Evolutionary conservation across 2,329 filamentous ascomycete species (phyloP), one percentile per base, ranked within the genome.

Genomic region (Colletotrichum musicola): DNA sequence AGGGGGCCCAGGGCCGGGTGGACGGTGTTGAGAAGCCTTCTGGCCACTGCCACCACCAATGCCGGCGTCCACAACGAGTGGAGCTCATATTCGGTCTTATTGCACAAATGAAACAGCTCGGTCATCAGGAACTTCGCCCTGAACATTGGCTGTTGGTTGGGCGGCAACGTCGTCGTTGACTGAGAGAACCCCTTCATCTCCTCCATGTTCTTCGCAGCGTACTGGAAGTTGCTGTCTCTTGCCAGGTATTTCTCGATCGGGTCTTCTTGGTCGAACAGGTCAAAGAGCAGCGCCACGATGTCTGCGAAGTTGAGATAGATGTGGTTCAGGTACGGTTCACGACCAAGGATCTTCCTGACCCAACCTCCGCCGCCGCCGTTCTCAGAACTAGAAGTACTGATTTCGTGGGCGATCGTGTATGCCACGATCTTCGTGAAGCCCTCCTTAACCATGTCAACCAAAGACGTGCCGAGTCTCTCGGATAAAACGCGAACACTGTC

Each of bases 91-190:
- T 89, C 87, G 2, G 90, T 92, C 53, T 91, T 87, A 71, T 88
- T 88, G 75, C 93, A 97, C n/a, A 98, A 81, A 64, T 94, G 89
- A 14, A 92, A 86, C 22, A 98, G 85, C 74, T 96, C 90, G 69
- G 91, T 88, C 12, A 91, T 83, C 4, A 99, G 84, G 74, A 92
- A 92, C 72, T 91, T 94, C 30, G 91, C 90, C 72, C 88, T 91
- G 81, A 98, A 98, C 61, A 89, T 90, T 3, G 96, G 96, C 74
- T 98, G 95, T 73, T 97, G 94, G 64, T 92, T 93, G 12, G 91
- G 84, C 3, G 94, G 92, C 7, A 98, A 82, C 13, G 82, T 80
- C 30, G 88, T 85, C 2, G 83, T 81, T 0, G 94, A 94, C 71
- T 90, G 84, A 35, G 92, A 89, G 71, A 91, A 89, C 3, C 77